A percentile compares a stretch with the other conserved stretches of the same genome.
phyloP scores from a whole-genome alignment of 1,139 yeast species.

The Debaryomyces fabryi region DNA sequence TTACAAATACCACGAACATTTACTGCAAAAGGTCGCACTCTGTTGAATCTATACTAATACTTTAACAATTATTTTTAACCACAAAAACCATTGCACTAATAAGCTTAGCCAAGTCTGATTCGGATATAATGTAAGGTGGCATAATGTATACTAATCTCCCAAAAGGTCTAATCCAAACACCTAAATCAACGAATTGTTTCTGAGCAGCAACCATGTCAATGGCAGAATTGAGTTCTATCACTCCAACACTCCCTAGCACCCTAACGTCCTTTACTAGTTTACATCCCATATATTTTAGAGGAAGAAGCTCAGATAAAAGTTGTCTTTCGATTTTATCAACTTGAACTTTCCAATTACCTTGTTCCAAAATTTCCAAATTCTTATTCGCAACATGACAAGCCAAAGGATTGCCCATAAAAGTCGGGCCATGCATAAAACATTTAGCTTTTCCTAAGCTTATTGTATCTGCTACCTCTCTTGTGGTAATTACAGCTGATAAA shows the following conservation, averaged over 20 bases:
- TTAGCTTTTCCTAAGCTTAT: constrained; percentile 10
- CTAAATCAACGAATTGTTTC: constrained; percentile 18
- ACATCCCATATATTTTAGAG: constrained; percentile 3
- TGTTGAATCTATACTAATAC: not conserved
- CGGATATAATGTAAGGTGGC: constrained; percentile 27
- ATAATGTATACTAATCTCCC: constrained; percentile 24
- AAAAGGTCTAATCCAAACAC: constrained; percentile 28
- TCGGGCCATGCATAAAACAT: constrained; percentile 32
- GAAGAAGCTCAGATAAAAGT: constrained; percentile 8
- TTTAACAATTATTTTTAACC: not conserved
- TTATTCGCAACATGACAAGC: constrained; percentile 33
- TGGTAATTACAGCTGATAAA: constrained; percentile 20
- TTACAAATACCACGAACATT: not conserved
- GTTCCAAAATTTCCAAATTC: constrained; percentile 21
- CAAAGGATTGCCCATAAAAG: constrained; percentile 37
- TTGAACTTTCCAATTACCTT: constrained; percentile 11
- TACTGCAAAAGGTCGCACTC: not conserved
- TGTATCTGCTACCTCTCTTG: constrained; percentile 19
- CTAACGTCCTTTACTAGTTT: constrained; percentile 10
- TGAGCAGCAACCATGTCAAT: constrained; percentile 23
- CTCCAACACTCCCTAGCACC: constrained; percentile 26
- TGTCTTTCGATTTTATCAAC: constrained; percentile 9
- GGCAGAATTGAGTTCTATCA: constrained; percentile 22
- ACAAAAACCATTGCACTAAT: constrained; percentile 9
- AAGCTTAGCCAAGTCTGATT: constrained; percentile 15